Conservation (phyloP, 2,329 filamentous ascomycete species). For the Sporothrix brunneoviolacea region DNA sequence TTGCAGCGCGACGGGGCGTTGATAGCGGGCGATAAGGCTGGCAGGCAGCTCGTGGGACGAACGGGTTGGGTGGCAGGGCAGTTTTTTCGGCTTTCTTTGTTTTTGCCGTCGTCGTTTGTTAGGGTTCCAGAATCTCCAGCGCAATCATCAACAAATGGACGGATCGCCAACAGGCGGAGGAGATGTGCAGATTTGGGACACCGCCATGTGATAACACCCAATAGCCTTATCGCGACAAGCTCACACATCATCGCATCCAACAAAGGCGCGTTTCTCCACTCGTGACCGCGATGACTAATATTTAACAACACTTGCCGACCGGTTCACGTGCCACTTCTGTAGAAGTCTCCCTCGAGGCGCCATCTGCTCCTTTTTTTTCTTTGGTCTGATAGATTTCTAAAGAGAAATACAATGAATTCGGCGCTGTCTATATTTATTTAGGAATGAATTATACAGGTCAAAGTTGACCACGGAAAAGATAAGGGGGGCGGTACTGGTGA, state of each 20-base stretch:
- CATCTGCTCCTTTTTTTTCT: background rate
- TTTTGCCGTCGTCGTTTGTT: no score
- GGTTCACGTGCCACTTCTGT: background rate
- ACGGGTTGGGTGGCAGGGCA: no score
- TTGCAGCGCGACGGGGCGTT: no score
- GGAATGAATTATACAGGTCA: no score
- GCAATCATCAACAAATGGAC: background rate
- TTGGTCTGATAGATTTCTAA: background rate
- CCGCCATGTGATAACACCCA: slow-evolving; percentile 6
- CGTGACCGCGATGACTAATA: background rate
- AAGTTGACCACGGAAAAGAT: no score
- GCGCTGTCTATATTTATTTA: no score
- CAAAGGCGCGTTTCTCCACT: slow-evolving; percentile 5
- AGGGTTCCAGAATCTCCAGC: no score
- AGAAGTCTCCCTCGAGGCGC: background rate
- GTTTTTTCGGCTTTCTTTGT: no score
- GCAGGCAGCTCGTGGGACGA: no score
- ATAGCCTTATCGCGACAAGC: slow-evolving; percentile 12
- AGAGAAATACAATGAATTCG: no score
- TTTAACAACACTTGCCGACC: background rate
- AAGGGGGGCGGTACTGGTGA: no score
- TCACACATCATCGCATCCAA: slow-evolving; percentile 3
- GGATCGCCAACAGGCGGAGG: background rate
- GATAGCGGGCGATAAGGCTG: no score
- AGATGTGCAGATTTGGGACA: background rate